Base-by-base conservation (phyloP, 768 basidiomycete genomes). In the Arthromyces matolae region DNA sequence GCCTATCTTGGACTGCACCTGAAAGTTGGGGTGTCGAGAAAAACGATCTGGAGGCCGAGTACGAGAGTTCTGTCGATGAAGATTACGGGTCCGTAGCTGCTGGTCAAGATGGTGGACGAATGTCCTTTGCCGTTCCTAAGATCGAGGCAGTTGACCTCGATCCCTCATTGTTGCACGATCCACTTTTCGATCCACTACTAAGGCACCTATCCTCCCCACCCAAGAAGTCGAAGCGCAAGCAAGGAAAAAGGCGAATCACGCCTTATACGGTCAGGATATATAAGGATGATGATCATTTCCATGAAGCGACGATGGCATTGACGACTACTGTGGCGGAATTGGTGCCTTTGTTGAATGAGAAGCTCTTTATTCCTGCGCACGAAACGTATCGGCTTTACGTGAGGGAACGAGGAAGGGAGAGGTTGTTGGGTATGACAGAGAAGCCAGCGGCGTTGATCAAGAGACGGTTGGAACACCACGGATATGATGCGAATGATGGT, bases 381-480 rank as follows among this genome's bases (percentile, higher is more conserved):
- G 81, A 84, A 56, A 75, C 73, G 12, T 83, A 88, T 72, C 78
- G 79, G 55, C 64, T 84, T 49, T 93, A 87, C 67, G 60, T 91
- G 52, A 83, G 81, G 61, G 86, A 89, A 62, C 76, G 84, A 8
- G 87, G 87, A 41, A 64, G 87, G 67, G 88, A 98, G 60, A 86
- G 95, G 10, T 73, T 93, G 31, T 71, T 99, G 47, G 82, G 81
- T 7, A 78, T 80, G 16, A 82, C 83, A 1, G 96, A 99, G 65
- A 72, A 79, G 37, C 95, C 95, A 0, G 85, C 92, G 1, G 79
- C 81, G 28, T 91, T 96, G 50, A 86, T 95, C 18, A 78, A 84
- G 48, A 77, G 89, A 32, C 77, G 92, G 29, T 71, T 97, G 52
- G 82, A 88, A 55, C 91, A 95, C 62, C 92, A 93, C 3, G 94